Evolutionary conservation across 805 yeast species (phyloP).

Genomic region (Nakazawaea populi): DNA sequence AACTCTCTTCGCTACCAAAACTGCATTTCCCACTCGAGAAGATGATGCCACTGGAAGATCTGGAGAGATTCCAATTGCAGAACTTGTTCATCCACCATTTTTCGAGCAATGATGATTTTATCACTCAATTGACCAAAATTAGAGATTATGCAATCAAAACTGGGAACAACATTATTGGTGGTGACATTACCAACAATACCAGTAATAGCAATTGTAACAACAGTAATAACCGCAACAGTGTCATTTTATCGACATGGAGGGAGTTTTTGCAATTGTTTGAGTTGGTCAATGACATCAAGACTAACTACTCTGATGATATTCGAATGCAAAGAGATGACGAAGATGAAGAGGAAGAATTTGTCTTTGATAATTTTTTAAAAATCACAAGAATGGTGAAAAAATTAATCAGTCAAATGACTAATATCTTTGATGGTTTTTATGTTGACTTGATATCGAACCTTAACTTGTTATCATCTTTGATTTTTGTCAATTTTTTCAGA

Average conservation of each 20-base stretch:
- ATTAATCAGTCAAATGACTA: constrained; percentile 18
- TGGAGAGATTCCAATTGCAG: constrained; percentile 13
- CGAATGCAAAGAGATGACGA: background rate
- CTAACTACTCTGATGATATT: background rate
- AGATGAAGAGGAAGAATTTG: constrained; percentile 18
- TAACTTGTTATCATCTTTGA: constrained; percentile 17
- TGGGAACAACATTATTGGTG: background rate
- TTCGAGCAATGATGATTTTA: background rate
- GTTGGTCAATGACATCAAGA: background rate
- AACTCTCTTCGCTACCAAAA: background rate
- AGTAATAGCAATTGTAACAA: too few species aligned
- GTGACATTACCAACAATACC: too few species aligned
- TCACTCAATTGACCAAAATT: background rate
- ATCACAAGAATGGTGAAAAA: constrained; percentile 22
- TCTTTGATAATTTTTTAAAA: constrained; percentile 24
- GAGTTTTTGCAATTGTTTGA: constrained; percentile 21
- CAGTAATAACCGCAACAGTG: too few species aligned
- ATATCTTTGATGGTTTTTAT: constrained; percentile 1
- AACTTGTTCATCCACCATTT: background rate
- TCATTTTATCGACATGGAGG: background rate
- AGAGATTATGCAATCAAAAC: background rate
- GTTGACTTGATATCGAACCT: background rate
- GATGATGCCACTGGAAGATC: constrained; percentile 9
- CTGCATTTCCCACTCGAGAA: constrained; percentile 17
- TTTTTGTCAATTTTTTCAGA: constrained; percentile 20